A percentile compares a stretch with the other conserved stretches of the same genome.
Conservation (phyloP, 2,329 filamentous ascomycete genomes). For the Dothideomycetidae sp. region DNA sequence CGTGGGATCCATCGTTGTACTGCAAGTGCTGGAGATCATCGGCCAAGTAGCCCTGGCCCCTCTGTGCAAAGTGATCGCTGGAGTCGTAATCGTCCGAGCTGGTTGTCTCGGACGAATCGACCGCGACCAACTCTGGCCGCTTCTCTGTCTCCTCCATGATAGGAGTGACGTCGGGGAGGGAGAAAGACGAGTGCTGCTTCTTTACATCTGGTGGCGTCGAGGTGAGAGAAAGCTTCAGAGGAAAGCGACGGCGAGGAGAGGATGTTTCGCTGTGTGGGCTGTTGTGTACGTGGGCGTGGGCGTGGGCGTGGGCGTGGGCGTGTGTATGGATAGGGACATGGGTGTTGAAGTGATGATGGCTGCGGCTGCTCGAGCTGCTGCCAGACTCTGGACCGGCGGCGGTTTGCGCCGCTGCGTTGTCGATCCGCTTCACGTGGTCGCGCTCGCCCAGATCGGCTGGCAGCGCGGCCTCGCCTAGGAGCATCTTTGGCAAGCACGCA, state of each 20-base stretch:
- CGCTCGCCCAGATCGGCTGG: not conserved
- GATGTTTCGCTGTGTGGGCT: too few species aligned
- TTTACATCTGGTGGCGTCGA: not conserved
- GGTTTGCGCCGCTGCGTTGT: not conserved
- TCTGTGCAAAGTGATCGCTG: slow-evolving; percentile 4
- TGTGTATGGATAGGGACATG: not conserved
- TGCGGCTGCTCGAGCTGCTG: too few species aligned
- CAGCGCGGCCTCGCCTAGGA: too few species aligned
- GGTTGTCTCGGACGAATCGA: slow-evolving; percentile 20
- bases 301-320: not conserved
- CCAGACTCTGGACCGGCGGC: not conserved
- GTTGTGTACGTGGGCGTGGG: too few species aligned
- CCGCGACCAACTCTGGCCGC: slow-evolving; percentile 19
- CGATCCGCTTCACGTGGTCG: not conserved
- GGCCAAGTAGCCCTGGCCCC: slow-evolving; percentile 1
- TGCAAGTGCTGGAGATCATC: slow-evolving; percentile 7
- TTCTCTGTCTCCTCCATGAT: slow-evolving; percentile 22
- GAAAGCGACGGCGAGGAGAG: not conserved
- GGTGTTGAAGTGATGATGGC: too few species aligned
- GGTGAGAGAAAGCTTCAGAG: not conserved
- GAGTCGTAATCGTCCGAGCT: slow-evolving; percentile 17
- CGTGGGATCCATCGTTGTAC: slow-evolving; percentile 7
- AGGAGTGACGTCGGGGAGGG: slow-evolving; percentile 11
- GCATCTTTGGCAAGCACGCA: slow-evolving; percentile 4
- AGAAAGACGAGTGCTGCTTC: not conserved